Base-by-base conservation (phyloP, 2,329 filamentous ascomycete genomes). In the Trichoderma arundinaceum region DNA sequence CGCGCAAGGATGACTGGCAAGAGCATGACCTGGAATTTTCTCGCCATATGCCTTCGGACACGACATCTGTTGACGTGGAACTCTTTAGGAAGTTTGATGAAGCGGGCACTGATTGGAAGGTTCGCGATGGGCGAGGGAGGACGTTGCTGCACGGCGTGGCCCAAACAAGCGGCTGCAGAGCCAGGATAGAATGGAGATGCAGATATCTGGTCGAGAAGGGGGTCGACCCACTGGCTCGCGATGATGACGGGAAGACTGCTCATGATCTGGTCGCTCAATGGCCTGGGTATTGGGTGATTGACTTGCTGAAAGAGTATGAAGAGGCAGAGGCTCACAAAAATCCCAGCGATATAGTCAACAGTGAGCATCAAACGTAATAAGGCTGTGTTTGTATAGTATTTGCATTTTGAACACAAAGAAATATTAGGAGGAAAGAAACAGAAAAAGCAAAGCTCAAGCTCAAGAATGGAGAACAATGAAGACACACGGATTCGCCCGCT, bases 171-270 rank as follows among this genome's bases (percentile, higher is more conserved):
- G 3, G 4, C 13, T 13, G 8, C 3, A 4, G 17, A 4, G 17
- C 10, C 28, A 56, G 51, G 39, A 13, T 35, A 13, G 33, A 12
- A 13, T 49, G 58, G 44, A 49, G 58, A 19, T 35, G 41, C 15
- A 46, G 43, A 32, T 64, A 54, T 49, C n/a, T 64, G 48, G 9
- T 57, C 39, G 13, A 28, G 33, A 57, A 22, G 19, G 51, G 52
- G 9, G 33, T 48, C 33, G 52, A 64, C 44, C 61, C 33, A 10
- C n/a, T 56, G 51, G 52, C 52, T 48, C 8, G 28, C 35, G 41
- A 57, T 48, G n/a, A 17, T n/a, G 48, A 61, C 15, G 58, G 58
- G 46, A 61, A 51, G 48, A 52, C 58, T 9, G 46, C 58, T 32
- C 35, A 28, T 28, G 61, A 64, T 64, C 15, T 54, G 49, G 32